Evolutionary conservation across 1,139 yeast species (phyloP).

Genomic region (Lodderomyces metapsilosis): DNA sequence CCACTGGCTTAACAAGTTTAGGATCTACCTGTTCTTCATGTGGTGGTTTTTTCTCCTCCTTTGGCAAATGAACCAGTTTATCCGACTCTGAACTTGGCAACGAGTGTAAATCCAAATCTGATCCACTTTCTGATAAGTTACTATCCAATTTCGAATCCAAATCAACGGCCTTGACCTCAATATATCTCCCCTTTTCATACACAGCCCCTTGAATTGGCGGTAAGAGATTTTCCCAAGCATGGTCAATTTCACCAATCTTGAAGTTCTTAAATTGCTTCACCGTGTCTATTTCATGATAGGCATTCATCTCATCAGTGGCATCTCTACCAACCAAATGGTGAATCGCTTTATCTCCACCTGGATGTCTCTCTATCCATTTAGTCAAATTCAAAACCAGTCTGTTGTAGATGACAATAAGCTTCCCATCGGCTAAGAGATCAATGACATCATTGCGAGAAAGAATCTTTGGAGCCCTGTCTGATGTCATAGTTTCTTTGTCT

Average conservation of each 20-base stretch:
- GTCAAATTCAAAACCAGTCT: slow-evolving; percentile 63
- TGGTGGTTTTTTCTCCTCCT: slow-evolving; percentile 25
- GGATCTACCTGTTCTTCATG: neutral
- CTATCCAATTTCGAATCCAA: slow-evolving; percentile 21
- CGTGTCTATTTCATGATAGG: slow-evolving; percentile 69
- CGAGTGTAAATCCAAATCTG: slow-evolving; percentile 17
- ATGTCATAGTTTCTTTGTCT: neutral
- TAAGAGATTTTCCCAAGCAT: slow-evolving; percentile 67
- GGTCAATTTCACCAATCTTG: slow-evolving; percentile 62
- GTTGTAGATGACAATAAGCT: slow-evolving; percentile 66
- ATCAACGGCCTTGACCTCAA: neutral
- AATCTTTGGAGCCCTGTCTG: slow-evolving; percentile 4
- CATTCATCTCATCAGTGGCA: slow-evolving; percentile 88
- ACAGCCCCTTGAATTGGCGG: slow-evolving; percentile 90
- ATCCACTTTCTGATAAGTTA: slow-evolving; percentile 9
- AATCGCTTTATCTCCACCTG: slow-evolving; percentile 88
- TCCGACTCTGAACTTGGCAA: slow-evolving; percentile 15
- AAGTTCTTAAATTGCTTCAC: slow-evolving; percentile 48
- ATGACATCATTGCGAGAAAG: slow-evolving; percentile 24
- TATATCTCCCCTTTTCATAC: slow-evolving; percentile 23
- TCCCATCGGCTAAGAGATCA: slow-evolving; percentile 62
- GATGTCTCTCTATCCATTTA: slow-evolving; percentile 70
- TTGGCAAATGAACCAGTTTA: neutral
- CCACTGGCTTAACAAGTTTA: slow-evolving; percentile 40
- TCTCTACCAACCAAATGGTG: slow-evolving; percentile 84